Evolutionary conservation across 192 early-diverging fungal genomes (phyloP), one percentile per base, ranked within the genome.

Genomic region (Coemansia sp.): DNA sequence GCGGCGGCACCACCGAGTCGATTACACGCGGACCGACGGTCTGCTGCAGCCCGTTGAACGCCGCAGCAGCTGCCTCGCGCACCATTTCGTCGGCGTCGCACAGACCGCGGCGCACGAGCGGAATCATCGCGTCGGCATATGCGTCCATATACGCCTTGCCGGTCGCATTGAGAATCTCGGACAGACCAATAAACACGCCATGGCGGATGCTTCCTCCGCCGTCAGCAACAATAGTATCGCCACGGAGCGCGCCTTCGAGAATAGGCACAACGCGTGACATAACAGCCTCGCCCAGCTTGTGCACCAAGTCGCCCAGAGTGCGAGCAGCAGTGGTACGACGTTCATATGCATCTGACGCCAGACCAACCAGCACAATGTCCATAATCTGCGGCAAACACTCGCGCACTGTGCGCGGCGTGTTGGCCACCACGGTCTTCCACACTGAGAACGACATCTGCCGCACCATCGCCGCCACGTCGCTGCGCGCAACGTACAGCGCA

Each of bases 391-490:
- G 85, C 70, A 99, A 69, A 58, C 96, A 96, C 69, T 98, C 94
- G 84, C 94, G 94, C 64, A 98, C 83, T 5, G 95, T 96, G 49
- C 95, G 89, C 58, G 97, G 97, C 59, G 96, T 99, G 78, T 99
- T 97, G 72, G 80, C 84, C 15, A 98, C 95, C 62, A 99, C 84
- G 54, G 85, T 83, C 85, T 98, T 98, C 97, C 97, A 99, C 25
- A 99, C 95, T 48, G 86, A 82, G 47, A 96, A 77, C 48, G 94
- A 82, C 54, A 90, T 82, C 72, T 97, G 94, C 28, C 97, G 87
- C 56, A 98, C 95, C 74, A 93, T 84, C 20, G 81, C 83, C 48
- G 82, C 82, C 42, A 84, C 66, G 72, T 99, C 97, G 62, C 85
- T 87, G 59, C 96, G 87, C 31, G 93, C 88, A 79, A 99, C 94